A percentile compares a stretch with the other conserved stretches of the same genome.
Conservation (phyloP, 164 flowering plant genomes). For the Vitis vinifera region DNA sequence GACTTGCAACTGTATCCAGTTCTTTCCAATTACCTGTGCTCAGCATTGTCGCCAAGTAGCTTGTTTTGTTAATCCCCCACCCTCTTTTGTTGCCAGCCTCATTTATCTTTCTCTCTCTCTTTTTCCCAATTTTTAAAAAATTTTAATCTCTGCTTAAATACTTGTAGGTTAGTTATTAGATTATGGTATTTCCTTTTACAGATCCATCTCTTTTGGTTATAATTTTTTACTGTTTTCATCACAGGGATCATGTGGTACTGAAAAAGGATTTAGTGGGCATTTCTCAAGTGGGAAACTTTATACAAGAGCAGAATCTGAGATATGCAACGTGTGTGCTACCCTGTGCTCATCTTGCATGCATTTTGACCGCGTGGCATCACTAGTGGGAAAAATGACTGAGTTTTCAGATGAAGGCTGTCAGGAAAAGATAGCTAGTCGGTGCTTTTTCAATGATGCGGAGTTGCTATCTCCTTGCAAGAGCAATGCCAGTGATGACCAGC, state of each 20-base stretch:
- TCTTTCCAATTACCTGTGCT: no score
- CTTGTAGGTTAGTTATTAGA: no score
- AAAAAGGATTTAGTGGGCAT: background rate
- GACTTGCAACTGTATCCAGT: no score
- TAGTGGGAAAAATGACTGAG: conserved; percentile 1
- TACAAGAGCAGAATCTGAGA: background rate
- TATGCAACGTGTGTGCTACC: background rate
- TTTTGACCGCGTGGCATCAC: background rate
- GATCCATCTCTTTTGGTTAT: background rate
- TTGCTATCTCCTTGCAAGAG: conserved; percentile 3
- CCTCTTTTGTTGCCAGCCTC: no score
- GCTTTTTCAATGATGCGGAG: background rate
- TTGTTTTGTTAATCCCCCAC: no score
- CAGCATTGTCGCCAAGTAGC: no score
- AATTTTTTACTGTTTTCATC: background rate
- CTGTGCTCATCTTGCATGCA: conserved; percentile 2
- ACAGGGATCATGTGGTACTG: background rate
- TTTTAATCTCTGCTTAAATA: no score
- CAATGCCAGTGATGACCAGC: conserved; percentile 3
- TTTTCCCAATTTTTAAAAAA: no score
- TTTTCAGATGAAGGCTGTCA: conserved; percentile 1
- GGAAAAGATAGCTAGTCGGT: conserved; percentile 4
- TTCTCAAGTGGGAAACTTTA: background rate
- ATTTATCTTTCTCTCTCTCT: no score
- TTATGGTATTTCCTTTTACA: no score